These are phyloP conservation scores for Scheffersomyces amazonensis DNA, from an alignment of 805 yeast species.

Conservation along the genomic window DNA sequence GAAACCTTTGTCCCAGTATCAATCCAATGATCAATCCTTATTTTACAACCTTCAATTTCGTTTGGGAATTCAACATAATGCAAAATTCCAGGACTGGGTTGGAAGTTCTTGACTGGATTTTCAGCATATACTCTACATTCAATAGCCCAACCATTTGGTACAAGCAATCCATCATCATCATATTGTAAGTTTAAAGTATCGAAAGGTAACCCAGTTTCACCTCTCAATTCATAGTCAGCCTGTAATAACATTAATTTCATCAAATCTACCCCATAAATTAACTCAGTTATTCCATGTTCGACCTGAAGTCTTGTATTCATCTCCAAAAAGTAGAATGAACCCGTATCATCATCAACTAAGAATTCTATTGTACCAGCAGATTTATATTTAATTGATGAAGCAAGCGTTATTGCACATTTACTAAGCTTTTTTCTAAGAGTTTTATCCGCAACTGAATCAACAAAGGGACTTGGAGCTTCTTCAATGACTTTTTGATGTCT, in stretches of 20 bases:
- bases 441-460: conserved; percentile 53
- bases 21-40: conserved; percentile 91
- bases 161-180: conserved; percentile 58
- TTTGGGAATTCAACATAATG: conserved; percentile 81
- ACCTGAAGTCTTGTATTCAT: conserved; percentile 97
- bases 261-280: conserved; percentile 89
- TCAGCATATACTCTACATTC: conserved; percentile 97
- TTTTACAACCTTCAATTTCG: conserved; percentile 50
- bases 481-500: conserved; percentile 95
- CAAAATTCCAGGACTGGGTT: conserved; percentile 95
- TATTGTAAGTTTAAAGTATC: conserved; percentile 35
- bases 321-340: conserved; percentile 91
- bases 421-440: conserved; percentile 72
- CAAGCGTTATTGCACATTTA: conserved; percentile 80
- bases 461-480: conserved; percentile 96
- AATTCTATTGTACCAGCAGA: conserved; percentile 98
- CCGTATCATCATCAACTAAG: conserved; percentile 81
- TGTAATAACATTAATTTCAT: conserved; percentile 96
- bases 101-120: conserved; percentile 90
- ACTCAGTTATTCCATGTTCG: conserved; percentile 96
- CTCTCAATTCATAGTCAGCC: conserved; percentile 75
- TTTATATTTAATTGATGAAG: conserved; percentile 79
- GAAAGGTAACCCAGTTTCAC: background rate
- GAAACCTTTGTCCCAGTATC: conserved; percentile 81
- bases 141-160: conserved; percentile 84